Conservation (phyloP, 2,329 filamentous ascomycete genomes). For the Scleromitrula shiraiana region DNA sequence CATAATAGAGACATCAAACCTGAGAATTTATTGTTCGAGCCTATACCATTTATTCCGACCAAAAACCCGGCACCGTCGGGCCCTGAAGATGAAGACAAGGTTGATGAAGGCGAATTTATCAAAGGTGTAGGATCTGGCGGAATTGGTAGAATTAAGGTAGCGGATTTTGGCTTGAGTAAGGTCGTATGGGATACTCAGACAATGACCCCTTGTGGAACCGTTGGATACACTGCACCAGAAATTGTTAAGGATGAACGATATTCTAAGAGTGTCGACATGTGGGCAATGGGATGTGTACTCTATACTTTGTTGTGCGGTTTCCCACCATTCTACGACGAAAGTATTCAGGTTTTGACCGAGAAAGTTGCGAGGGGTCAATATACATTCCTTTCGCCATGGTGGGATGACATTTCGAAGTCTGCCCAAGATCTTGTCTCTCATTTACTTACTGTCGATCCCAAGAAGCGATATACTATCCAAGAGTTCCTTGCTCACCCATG, state of each 20-base stretch:
- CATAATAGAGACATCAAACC: conserved; percentile 85
- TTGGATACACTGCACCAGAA: conserved; percentile 95
- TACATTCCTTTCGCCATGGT: conserved; percentile 97
- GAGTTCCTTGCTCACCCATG: conserved; percentile 94
- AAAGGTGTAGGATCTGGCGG: conserved; percentile 75
- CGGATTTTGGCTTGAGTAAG: conserved; percentile 95
- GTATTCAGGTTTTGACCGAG: conserved; percentile 91
- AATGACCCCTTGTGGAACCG: conserved; percentile 98
- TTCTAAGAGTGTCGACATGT: conserved; percentile 99
- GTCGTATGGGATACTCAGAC: conserved; percentile 97
- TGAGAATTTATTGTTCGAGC: conserved; percentile 91
- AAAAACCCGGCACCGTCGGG: conserved; percentile 72
- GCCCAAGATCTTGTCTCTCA: conserved; percentile 93
- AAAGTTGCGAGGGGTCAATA: conserved; percentile 97
- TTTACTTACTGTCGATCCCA: conserved; percentile 86
- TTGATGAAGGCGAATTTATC: conserved; percentile 90
- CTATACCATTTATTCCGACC: conserved; percentile 71
- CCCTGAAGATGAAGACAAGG: conserved; percentile 93
- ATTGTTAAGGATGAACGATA: conserved; percentile 99
- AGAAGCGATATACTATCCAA: conserved; percentile 87
- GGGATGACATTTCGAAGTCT: conserved; percentile 95
- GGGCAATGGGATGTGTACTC: conserved; percentile 91
- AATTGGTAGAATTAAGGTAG: conserved; percentile 93
- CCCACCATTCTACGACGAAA: conserved; percentile 97
- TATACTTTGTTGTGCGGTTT: conserved; percentile 97